phyloP scores from a whole-genome alignment of 169 alveolate genomes.

The Plasmodium gonderi region DNA sequence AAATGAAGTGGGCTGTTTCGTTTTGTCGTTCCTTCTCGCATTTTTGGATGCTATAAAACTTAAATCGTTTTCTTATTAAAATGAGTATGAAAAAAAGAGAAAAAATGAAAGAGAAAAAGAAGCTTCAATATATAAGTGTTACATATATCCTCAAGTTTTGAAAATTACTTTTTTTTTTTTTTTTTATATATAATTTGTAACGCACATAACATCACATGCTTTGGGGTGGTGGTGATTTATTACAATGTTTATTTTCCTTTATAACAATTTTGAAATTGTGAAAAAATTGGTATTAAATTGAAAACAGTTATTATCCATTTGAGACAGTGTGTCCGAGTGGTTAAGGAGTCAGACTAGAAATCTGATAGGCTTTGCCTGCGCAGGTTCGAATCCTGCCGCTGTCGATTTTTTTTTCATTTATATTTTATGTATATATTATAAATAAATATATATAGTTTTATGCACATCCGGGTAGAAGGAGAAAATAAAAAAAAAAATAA shows the following conservation, averaged over 20 bases:
- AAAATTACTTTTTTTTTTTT: not conserved
- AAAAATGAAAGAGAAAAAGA: not conserved
- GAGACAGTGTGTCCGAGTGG: constrained; percentile 91
- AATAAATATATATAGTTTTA: not conserved
- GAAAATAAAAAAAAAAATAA: too few relatives aligned
- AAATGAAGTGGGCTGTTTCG: too few relatives aligned
- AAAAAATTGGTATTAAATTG: not conserved
- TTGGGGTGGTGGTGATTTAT: too few relatives aligned
- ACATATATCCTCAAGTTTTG: not conserved
- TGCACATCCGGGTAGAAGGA: not conserved
- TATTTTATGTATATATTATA: not conserved
- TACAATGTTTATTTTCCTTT: too few relatives aligned
- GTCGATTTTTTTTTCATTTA: constrained; percentile 78
- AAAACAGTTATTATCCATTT: not conserved
- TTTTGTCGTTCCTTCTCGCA: too few relatives aligned
- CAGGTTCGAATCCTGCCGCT: constrained; percentile 97
- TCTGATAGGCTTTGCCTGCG: constrained; percentile 97
- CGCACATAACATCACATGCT: too few relatives aligned
- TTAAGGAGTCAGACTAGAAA: constrained; percentile 96
- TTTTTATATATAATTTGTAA: too few relatives aligned
- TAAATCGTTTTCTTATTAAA: not conserved
- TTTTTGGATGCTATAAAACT: too few relatives aligned
- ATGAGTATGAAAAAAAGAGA: not conserved
- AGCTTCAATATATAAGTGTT: not conserved
- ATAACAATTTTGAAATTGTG: not conserved